Conservation (phyloP, 2,329 filamentous ascomycete genomes). For the Aureobasidium sp. region DNA sequence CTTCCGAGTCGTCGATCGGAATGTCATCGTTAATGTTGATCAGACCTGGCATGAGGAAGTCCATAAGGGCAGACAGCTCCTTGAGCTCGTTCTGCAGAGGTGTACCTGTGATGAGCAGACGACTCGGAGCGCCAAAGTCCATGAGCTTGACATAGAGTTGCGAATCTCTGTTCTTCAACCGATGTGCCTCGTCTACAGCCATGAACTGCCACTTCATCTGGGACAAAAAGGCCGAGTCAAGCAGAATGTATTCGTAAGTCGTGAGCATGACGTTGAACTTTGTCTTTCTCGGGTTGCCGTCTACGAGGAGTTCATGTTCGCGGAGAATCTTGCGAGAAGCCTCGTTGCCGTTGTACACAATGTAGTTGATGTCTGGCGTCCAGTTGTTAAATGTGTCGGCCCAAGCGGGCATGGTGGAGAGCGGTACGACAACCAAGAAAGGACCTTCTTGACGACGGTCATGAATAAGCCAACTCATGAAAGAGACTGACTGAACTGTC, state of each 20-base stretch:
- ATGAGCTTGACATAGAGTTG: conserved; percentile 81
- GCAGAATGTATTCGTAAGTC: conserved; percentile 92
- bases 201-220: conserved; percentile 97
- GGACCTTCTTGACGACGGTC: conserved; percentile 84
- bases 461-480: conserved; percentile 94
- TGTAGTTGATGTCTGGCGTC: conserved; percentile 93
- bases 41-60: conserved; percentile 94
- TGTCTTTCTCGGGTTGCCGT: conserved; percentile 76
- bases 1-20: conserved; percentile 63
- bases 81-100: conserved; percentile 95
- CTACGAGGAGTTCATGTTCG: conserved; percentile 79
- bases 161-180: conserved; percentile 91
- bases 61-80: conserved; percentile 83
- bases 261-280: conserved; percentile 98
- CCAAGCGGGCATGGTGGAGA: conserved; percentile 97
- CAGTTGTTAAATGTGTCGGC: conserved; percentile 95
- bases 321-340: conserved; percentile 77
- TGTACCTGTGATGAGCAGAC: conserved; percentile 90
- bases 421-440: conserved; percentile 91
- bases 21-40: conserved; percentile 87
- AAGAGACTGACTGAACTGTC: conserved; percentile 93
- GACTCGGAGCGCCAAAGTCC: conserved; percentile 79
- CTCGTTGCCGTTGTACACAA: conserved; percentile 90
- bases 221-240: conserved; percentile 73
- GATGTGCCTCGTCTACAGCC: conserved; percentile 92